These are phyloP conservation scores for Dipteronia dyeriana DNA, from an alignment of 345 rosid genomes.

Conservation along the genomic window DNA sequence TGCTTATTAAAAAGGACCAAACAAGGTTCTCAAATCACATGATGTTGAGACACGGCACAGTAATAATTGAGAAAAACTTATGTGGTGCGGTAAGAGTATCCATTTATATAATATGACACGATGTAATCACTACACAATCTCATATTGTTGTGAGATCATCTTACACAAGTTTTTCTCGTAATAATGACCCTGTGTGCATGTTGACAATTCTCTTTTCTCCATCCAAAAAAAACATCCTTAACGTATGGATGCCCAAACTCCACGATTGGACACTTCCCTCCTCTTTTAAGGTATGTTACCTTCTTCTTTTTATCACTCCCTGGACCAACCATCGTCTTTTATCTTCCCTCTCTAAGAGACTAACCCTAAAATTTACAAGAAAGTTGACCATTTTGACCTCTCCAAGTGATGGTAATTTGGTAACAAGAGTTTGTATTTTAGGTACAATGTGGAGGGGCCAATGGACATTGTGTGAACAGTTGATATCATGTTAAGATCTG, in stretches of 20 bases:
- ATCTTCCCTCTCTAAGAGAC: no score
- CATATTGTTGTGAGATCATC: no score
- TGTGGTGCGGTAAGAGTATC: no score
- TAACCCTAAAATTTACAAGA: not conserved
- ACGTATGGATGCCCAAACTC: slow-evolving; percentile 37
- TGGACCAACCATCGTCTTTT: not conserved
- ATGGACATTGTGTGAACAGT: not conserved
- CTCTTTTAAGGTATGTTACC: slow-evolving; percentile 26
- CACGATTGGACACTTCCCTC: slow-evolving; percentile 33
- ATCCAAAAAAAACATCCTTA: slow-evolving; percentile 11
- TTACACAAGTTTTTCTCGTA: no score
- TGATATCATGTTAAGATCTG: not conserved
- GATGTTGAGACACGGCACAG: slow-evolving; percentile 16
- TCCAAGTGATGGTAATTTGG: not conserved
- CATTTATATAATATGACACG: no score
- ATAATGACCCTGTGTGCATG: not conserved
- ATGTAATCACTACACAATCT: no score
- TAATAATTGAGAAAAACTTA: not conserved
- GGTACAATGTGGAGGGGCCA: not conserved
- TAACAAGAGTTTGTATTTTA: no score
- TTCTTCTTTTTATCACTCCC: not conserved
- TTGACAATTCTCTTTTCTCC: slow-evolving; percentile 2
- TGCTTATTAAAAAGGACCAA: slow-evolving; percentile 15
- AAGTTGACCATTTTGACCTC: slow-evolving; percentile 4
- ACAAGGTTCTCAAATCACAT: slow-evolving; percentile 28